Percentiles rank a stretch among this genome's conserved stretches.
Evolutionary conservation across 2,329 filamentous ascomycete species (phyloP).

Genomic region (Massarina eburnea): DNA sequence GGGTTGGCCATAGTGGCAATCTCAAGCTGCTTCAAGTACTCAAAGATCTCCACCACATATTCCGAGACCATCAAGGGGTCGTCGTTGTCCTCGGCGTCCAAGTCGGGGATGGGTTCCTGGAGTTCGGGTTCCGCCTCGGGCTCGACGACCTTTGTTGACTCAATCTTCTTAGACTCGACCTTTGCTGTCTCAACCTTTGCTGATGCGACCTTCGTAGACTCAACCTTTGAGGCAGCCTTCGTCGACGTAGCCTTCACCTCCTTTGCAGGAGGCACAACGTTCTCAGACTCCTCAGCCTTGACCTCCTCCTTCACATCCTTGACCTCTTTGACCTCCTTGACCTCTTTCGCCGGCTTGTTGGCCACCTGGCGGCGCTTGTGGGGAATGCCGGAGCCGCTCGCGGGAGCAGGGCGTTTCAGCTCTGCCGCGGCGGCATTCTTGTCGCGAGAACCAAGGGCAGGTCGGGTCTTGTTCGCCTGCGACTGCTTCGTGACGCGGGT

Average conservation of each 20-base stretch:
- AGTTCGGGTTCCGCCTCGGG: conserved; percentile 23
- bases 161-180: conserved; percentile 40
- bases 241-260: conserved; percentile 12
- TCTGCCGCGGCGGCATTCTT: conserved; percentile 65
- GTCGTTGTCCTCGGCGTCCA: conserved; percentile 85
- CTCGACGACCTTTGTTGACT: conserved; percentile 8
- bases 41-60: conserved; percentile 96
- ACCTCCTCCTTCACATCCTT: conserved; percentile 58
- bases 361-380: conserved; percentile 21
- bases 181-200: conserved; percentile 17
- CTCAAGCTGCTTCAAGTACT: conserved; percentile 89
- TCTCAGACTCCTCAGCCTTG: conserved; percentile 54
- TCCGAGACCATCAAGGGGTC: conserved; percentile 98
- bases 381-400: conserved; percentile 70
- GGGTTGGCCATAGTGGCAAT: conserved; percentile 80
- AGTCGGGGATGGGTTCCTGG: conserved; percentile 50
- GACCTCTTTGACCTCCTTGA: conserved; percentile 36
- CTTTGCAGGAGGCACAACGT: conserved; percentile 56
- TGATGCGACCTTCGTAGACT: conserved; percentile 35
- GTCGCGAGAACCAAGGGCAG: conserved; percentile 67
- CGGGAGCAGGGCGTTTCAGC: conserved; percentile 63
- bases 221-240: conserved; percentile 56
- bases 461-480: conserved; percentile 61
- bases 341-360: conserved; percentile 63
- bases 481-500: conserved; percentile 78